Percentiles rank a stretch among this genome's conserved stretches.
These are phyloP conservation scores for Apiospora aurea DNA, from an alignment of 2,329 filamentous ascomycete species.

Conservation along the genomic window DNA sequence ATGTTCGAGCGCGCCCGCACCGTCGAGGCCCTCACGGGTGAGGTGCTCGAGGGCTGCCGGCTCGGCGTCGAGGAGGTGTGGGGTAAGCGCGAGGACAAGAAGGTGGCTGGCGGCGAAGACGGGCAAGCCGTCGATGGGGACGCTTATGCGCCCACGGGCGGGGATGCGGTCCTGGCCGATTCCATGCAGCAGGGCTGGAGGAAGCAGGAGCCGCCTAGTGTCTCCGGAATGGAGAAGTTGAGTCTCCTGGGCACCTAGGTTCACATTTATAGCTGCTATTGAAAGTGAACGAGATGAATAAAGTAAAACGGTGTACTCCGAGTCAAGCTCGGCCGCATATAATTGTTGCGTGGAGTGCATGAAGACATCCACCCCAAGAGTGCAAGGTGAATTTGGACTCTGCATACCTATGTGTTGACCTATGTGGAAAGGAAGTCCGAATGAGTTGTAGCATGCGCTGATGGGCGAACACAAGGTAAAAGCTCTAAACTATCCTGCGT, in stretches of 20 bases:
- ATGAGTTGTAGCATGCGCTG: not conserved
- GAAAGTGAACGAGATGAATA: not conserved
- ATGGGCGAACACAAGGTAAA: not conserved
- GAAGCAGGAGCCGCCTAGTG: conserved; percentile 55
- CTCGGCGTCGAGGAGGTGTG: conserved; percentile 77
- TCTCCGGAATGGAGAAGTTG: conserved; percentile 58
- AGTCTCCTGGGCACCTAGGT: conserved; percentile 54
- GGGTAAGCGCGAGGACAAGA: conserved; percentile 33
- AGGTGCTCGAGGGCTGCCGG: conserved; percentile 75
- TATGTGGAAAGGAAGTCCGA: not conserved
- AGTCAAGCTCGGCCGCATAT: not conserved
- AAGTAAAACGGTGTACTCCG: not conserved
- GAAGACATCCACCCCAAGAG: not conserved
- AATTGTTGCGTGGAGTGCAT: no score
- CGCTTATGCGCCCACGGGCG: conserved; percentile 48
- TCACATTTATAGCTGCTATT: not conserved
- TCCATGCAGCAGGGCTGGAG: conserved; percentile 54
- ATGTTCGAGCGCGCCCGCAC: conserved; percentile 90
- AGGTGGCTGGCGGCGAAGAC: conserved; percentile 28
- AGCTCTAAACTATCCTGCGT: no score
- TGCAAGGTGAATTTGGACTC: no score
- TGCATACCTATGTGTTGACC: not conserved
- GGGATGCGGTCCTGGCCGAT: conserved; percentile 60
- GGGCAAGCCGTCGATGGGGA: conserved; percentile 14
- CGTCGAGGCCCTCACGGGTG: conserved; percentile 75